Percentiles rank a stretch among this genome's conserved stretches.
Evolutionary conservation across 345 rosid species (phyloP).

Genomic region (Citrus australasica): DNA sequence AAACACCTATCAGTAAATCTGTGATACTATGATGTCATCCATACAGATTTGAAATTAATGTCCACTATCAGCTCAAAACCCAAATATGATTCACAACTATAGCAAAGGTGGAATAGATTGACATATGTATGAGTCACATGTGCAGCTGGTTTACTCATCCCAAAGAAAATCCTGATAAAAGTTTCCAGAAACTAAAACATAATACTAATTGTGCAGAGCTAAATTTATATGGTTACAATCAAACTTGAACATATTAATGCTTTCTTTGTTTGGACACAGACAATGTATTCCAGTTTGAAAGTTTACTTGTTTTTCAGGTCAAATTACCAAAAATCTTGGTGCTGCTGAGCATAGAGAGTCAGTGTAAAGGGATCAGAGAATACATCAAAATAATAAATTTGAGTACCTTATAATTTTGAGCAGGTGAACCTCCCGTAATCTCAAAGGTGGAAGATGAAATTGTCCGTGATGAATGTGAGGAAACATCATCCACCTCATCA

Average conservation of each 20-base stretch:
- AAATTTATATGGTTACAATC: background rate
- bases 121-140: background rate
- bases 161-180: background rate
- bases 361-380: background rate
- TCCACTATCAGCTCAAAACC: background rate
- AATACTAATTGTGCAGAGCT: background rate
- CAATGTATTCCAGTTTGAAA: background rate
- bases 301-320: background rate
- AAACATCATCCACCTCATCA: conserved; percentile 65
- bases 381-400: background rate
- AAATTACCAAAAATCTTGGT: background rate
- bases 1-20: background rate
- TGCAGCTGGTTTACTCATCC: background rate
- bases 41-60: background rate
- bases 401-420: conserved; percentile 48
- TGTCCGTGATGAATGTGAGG: conserved; percentile 51
- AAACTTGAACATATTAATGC: background rate
- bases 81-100: background rate
- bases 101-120: background rate
- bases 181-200: background rate
- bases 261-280: background rate
- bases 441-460: conserved; percentile 42
- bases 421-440: conserved; percentile 27
- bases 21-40: background rate
- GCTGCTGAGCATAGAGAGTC: background rate